Evolutionary conservation across 306 rosid species (phyloP).

Genomic region (Quercus engelmannii): DNA sequence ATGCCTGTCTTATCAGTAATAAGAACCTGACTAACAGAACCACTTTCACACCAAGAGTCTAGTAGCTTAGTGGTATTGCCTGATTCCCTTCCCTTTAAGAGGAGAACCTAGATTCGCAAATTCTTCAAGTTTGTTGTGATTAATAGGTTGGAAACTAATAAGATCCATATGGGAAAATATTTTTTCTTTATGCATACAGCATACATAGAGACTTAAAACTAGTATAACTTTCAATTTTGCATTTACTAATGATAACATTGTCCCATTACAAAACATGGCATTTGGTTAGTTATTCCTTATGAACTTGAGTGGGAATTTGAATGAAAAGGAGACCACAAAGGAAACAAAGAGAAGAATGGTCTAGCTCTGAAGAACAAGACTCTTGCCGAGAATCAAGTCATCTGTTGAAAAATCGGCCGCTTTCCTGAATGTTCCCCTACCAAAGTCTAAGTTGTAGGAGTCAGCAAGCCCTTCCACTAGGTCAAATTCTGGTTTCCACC

Average conservation of each 20-base stretch:
- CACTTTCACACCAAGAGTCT: too few species aligned
- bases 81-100: neutral
- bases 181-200: neutral
- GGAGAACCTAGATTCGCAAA: neutral
- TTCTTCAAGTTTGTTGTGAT: neutral
- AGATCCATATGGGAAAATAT: neutral
- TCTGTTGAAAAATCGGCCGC: constrained; percentile 89
- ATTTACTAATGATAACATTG: neutral
- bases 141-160: neutral
- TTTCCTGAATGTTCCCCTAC: constrained; percentile 86
- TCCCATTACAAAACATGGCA: neutral
- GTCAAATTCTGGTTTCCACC: constrained; percentile 67
- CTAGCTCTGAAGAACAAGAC: constrained; percentile 55
- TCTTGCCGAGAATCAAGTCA: constrained; percentile 90
- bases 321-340: neutral
- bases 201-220: neutral
- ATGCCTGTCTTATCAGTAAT: too few species aligned
- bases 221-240: neutral
- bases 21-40: too few species aligned
- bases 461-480: constrained; percentile 87
- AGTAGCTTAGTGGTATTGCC: neutral
- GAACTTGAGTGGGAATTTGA: constrained; percentile 6
- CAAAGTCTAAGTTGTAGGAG: constrained; percentile 86
- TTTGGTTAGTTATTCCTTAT: neutral
- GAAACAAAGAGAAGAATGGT: neutral